Base-by-base conservation (phyloP, 768 basidiomycete species). In the Leccinum subgranulosum region DNA sequence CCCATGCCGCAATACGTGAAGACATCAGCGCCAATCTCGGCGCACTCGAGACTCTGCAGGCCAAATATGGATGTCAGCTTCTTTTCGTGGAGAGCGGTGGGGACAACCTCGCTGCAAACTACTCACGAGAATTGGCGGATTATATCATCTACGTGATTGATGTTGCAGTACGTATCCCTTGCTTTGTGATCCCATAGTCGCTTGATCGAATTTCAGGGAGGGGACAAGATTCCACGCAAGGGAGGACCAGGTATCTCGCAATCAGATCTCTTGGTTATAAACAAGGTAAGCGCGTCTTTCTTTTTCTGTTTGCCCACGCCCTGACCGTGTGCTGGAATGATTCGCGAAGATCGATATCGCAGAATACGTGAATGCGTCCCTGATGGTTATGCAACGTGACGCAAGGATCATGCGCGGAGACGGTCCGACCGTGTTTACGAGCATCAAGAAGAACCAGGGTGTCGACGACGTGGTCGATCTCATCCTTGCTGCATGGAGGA, bases 21-120 rank as follows among this genome's bases (percentile, higher is more conserved):
- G 96, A 99, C 68, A 97, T 99, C 69, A 92, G 89, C 48, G 96
- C 96, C 49, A 99, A 99, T 71, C 84, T 98, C 82, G 92, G 92
- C 50, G 96, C 96, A 5, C 79, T 99, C 49, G 96, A 99, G 71
- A 90, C 90, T 10, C 81, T 99, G 15, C 96, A 98, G 71, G 91
- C 89, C 14, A 89, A 92, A 69, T 99, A 85, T 70, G 84, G 77
- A 23, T 95, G 93, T 63, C 93, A 99, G 68, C 66, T 98, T 57
- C 82, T 99, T 48, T 87, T 98, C 57, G 94, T 98, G 6, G 96
- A 98, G 74, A 93, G 91, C 62, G 96, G 96, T 34, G 96, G 96
- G 9, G 96, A 98, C 70, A 98, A 98, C 68, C 79, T 98, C 9
- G 95, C 96, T 34, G 95, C 96, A 4, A 98, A 98, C 75, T 98